phyloP scores from a whole-genome alignment of 2,329 filamentous ascomycete genomes.

The Aspergillus sp. region DNA sequence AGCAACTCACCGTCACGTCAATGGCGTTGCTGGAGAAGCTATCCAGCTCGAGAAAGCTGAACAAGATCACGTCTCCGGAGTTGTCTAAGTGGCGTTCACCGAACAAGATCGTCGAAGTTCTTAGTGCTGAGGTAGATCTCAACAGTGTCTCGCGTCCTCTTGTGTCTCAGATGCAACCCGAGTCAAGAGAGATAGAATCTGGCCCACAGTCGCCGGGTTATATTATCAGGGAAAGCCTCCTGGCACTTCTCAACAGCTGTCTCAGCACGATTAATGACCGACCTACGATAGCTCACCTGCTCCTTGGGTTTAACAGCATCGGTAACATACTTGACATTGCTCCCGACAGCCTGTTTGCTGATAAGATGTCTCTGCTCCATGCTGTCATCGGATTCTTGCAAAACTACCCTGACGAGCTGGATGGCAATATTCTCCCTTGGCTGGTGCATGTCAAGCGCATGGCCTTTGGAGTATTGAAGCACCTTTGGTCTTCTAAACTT shows the following conservation, averaged over 20 bases:
- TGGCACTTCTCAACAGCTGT: conserved; percentile 83
- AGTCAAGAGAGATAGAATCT: conserved; percentile 70
- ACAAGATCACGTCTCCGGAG: conserved; percentile 66
- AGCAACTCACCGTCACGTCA: conserved; percentile 76
- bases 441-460: conserved; percentile 69
- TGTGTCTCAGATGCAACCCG: conserved; percentile 64
- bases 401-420: conserved; percentile 65
- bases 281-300: conserved; percentile 84
- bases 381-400: conserved; percentile 71
- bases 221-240: conserved; percentile 76
- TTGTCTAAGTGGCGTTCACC: conserved; percentile 65
- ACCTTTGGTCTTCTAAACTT: conserved; percentile 80
- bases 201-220: conserved; percentile 72
- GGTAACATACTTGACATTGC: conserved; percentile 69
- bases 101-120: conserved; percentile 83
- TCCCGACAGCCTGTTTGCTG: conserved; percentile 68
- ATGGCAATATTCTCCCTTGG: conserved; percentile 65
- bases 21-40: conserved; percentile 83
- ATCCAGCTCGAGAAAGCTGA: conserved; percentile 78
- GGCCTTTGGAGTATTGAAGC: conserved; percentile 71
- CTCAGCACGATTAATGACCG: conserved; percentile 71
- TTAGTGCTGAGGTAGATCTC: conserved; percentile 78
- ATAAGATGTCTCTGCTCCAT: conserved; percentile 78
- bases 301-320: conserved; percentile 83
- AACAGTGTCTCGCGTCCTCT: conserved; percentile 77